A percentile compares a stretch with the other conserved stretches of the same genome.
phyloP scores from a whole-genome alignment of 495 filamentous ascomycete species.

The Baudoinia panamericana region DNA sequence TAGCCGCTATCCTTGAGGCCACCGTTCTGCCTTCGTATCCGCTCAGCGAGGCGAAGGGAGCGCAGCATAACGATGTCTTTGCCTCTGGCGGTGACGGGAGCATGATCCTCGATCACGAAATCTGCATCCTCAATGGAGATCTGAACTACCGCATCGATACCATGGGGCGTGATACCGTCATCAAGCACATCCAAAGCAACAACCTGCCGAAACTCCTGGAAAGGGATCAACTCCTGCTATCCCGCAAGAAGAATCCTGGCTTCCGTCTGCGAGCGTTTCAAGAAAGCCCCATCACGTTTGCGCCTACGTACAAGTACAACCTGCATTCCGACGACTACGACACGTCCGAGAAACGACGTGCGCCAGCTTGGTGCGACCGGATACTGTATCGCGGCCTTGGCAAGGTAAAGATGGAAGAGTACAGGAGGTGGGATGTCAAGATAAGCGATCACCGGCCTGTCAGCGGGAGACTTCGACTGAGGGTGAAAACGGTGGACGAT shows the following conservation, averaged over 20 bases:
- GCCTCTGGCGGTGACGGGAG: slow-evolving; percentile 83
- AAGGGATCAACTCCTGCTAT: slow-evolving; percentile 82
- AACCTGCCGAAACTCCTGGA: slow-evolving; percentile 88
- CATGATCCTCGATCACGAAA: slow-evolving; percentile 94
- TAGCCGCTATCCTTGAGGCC: slow-evolving; percentile 77
- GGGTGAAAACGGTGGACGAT: slow-evolving; percentile 63
- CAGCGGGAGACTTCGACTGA: slow-evolving; percentile 65
- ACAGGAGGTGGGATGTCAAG: slow-evolving; percentile 73
- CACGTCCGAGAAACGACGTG: slow-evolving; percentile 81
- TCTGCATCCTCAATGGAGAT: slow-evolving; percentile 90
- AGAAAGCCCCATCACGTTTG: slow-evolving; percentile 76
- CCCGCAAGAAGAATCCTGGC: slow-evolving; percentile 69
- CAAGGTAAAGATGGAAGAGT: slow-evolving; percentile 74
- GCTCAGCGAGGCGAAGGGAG: slow-evolving; percentile 64
- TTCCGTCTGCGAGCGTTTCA: slow-evolving; percentile 78
- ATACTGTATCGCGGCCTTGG: slow-evolving; percentile 74
- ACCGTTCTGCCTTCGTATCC: slow-evolving; percentile 53
- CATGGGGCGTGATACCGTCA: slow-evolving; percentile 84
- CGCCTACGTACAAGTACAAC: slow-evolving; percentile 82
- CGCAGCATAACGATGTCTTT: slow-evolving; percentile 60
- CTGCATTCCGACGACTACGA: slow-evolving; percentile 91
- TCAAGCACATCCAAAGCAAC: slow-evolving; percentile 62
- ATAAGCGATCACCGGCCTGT: slow-evolving; percentile 91
- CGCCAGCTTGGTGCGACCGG: slow-evolving; percentile 96
- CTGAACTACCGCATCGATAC: slow-evolving; percentile 97